Evolutionary conservation across 192 early-diverging fungal species (phyloP), one percentile per base, ranked within the genome.

Genomic region (Umbelopsis ramanniana): DNA sequence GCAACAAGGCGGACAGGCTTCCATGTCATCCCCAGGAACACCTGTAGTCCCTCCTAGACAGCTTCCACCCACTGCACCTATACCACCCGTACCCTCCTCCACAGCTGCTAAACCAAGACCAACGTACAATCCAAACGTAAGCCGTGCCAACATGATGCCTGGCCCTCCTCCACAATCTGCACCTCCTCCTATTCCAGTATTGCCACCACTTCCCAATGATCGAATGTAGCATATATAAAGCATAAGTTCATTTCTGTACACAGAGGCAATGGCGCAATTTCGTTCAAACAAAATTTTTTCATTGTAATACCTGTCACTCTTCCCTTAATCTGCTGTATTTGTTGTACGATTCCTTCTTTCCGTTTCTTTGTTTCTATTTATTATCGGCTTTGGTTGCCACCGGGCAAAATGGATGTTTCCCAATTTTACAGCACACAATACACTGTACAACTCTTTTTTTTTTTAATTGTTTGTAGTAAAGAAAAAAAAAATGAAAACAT

Each of bases 101-200:
- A 15, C 48, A 50, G 48, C 48, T 21, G 48, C 17, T 19, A 50
- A 50, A 21, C 48, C 57, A 63, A 37, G 57, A 19, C 33, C 57
- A 14, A 19, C 12, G 11, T 63, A 37, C 57, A 63, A 63, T 14
- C 57, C 57, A 17, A 17, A 22, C 17, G 6, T 15, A 2, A 19
- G 57, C 26, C 9, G 57, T 29, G 33, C 29, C 33, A 35, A 29
- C 33, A 29, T 63, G 57, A 9, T 19, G 17, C 57, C 57, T 19
- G 10, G 17, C 26, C 57, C 33, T 37, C 57, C 57, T 63, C 57
- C 57, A 63, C 57, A 37, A 33, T 37, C 57, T 17, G 26, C 57
- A 14, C 57, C 57, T 37, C 57, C 57, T 29, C 57, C 57, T 11
- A 63, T 63, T n/a, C 57, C 57, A 63, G 26, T 37, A 11, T 63